Base-by-base conservation (phyloP, 1,139 yeast genomes). In the Candida tropicalis region DNA sequence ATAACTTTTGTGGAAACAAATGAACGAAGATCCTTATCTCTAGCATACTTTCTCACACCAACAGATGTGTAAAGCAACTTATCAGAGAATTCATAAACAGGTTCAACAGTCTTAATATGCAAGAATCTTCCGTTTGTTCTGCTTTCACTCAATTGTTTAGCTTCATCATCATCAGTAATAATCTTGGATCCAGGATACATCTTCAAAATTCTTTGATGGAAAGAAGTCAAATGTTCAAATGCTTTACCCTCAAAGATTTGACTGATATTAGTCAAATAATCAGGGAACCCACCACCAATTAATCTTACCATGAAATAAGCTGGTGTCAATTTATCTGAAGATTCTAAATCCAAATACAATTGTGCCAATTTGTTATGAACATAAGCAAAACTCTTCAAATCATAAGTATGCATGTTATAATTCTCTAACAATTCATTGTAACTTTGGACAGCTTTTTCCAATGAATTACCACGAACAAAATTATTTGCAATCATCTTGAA, bases 161-260 rank as follows among this genome's bases (percentile, higher is more conserved):
- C 86, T 51, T 84, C 86, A n/a, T 71, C 70, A 57, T 85, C 91
- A 49, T 79, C 81, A 38, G 81, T 70, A 24, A 88, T 72, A 47
- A 88, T 81, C 46, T 84, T 77, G 1, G 96, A 89, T 41, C 96
- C 96, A 20, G 95, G 95, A 61, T 87, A 87, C 38, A 87, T 66
- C 58, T 82, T 79, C 55, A 84, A 75, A 50, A 89, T 68, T 54
- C 96, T 74, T 56, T 84, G 89, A 55, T 87, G 91, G 59, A 89
- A 85, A 2, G 95, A 83, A 5, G 90, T 84, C 44, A 89, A 83
- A 61, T 87, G 95, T 59, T 89, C 97, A 66, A 87, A 89, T 22
- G 96, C 91, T 42, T 82, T 72, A 11, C 96, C 96, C 65, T 89
- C 96, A 59, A 84, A 87, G 44, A 89, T 84, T 59, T 84, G 90